Evolutionary conservation across 78 protist species (phyloP), one percentile per base, ranked within the genome.

Genomic region (Cyanophora paradoxa): DNA sequence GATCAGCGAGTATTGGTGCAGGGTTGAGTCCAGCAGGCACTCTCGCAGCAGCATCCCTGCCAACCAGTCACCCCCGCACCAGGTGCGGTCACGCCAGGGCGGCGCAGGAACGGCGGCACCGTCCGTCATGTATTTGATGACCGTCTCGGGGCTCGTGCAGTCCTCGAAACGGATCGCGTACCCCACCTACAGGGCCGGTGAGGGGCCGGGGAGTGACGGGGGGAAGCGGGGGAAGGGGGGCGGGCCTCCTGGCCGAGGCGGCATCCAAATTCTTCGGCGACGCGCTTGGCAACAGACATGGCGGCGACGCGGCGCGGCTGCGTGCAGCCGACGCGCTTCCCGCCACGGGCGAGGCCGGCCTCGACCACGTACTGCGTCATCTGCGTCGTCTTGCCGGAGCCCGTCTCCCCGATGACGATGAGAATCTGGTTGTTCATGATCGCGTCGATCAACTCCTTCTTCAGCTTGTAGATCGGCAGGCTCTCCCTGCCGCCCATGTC

Each of bases 221-320:
- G n/a, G n/a, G n/a, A n/a, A n/a, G n/a, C n/a, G n/a, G n/a, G n/a
- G n/a, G n/a, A n/a, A n/a, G n/a, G n/a, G n/a, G n/a, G n/a, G n/a
- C n/a, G n/a, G n/a, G n/a, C n/a, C n/a, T n/a, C n/a, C n/a, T n/a
- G n/a, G n/a, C n/a, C n/a, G n/a, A n/a, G n/a, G 26, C 87, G 82
- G 82, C 99, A 96, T 26, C 99, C 99, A 28, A 81, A 84, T 83
- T 96, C 99, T 72, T 96, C 99, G 10, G 94, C 81, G 26, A 96
- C 99, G 36, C 99, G 97, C 89, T 94, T 91, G 31, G 99, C 96
- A 37, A 97, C 99, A 0, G 91, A 77, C 88, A 88, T 92, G 36
- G 99, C 99, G 0, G 99, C 99, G 26, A 97, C 99, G 24, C 99
- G 92, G 5, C 99, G 90, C 2, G 99, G 99, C 87, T 97, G 99